These are phyloP conservation scores for Vanderwaltozyma tropicalis DNA, from an alignment of 805 yeast species.

Conservation along the genomic window DNA sequence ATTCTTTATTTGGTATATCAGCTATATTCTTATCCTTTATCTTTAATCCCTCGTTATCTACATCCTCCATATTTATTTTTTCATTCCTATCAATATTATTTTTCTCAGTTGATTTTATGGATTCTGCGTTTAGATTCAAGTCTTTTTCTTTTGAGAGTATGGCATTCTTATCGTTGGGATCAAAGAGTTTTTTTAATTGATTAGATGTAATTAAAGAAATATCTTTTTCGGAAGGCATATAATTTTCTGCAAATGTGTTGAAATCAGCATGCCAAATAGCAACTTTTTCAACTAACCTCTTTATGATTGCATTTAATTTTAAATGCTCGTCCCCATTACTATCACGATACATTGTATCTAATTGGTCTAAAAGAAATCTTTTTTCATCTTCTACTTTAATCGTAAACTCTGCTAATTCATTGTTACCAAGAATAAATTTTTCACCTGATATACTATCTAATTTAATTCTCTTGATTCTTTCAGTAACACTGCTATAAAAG, in stretches of 20 bases:
- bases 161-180: not conserved
- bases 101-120: no score
- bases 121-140: no score
- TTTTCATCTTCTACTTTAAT: constrained; percentile 43
- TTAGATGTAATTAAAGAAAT: constrained; percentile 81
- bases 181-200: constrained; percentile 65
- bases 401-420: constrained; percentile 49
- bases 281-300: constrained; percentile 69
- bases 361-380: constrained; percentile 32
- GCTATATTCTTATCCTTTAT: no score
- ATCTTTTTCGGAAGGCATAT: constrained; percentile 86
- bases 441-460: constrained; percentile 61
- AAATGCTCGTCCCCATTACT: constrained; percentile 58
- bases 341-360: constrained; percentile 42
- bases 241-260: constrained; percentile 63
- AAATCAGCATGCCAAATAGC: constrained; percentile 84
- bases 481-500: constrained; percentile 65
- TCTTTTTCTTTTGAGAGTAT: not conserved
- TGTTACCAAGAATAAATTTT: constrained; percentile 57
- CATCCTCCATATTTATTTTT: no score
- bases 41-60: no score
- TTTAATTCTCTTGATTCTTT: constrained; percentile 67
- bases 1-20: no score
- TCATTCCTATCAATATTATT: no score
- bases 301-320: constrained; percentile 55